Evolutionary conservation across 1,284 basidiomycete genomes (phyloP), one percentile per base, ranked within the genome.

Genomic region (Ustilago cynodontis): DNA sequence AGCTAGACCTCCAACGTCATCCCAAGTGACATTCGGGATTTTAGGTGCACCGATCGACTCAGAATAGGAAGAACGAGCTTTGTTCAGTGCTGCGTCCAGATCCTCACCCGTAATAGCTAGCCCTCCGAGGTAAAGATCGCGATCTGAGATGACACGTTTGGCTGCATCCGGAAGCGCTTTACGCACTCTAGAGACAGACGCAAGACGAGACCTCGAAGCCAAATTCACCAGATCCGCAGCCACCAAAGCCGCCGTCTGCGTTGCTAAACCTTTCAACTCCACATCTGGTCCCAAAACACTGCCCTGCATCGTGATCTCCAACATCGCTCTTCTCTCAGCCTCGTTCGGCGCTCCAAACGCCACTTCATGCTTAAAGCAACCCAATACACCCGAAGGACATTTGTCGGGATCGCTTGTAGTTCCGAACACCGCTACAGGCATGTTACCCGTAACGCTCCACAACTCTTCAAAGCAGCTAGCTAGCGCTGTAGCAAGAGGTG

Each of bases 1-100:
- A 1, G 91, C 92, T 20, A 99, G 88, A 8, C 97, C 97, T 45
- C 97, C 97, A 16, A 99, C 93, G 85, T 99, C 97, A 86, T 98
- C 94, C 97, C 97, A 99, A 0, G 93, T 91, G 0, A 99, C 95
- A 72, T 91, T 93, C 1, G 97, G 97, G 58, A 99, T 99, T 82
- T 93, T 95, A 0, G 97, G 97, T 20, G 95, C 94, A 14, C 96
- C 96, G 64, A 99, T 97, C 81, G 90, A 94, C 83, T 95, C 93
- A 18, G 93, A 93, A 87, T 97, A 97, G 1, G 91, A 90, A 14
- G 90, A 88, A 62, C 95, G 89, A 5, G 93, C 92, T 72, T 91
- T 90, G n/a, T 89, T 88, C 13, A 99, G 88, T 0, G 94, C 94
- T 5, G 84, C 72, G 3, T 92, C 90, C 75, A 97, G 91, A 80